phyloP scores from a whole-genome alignment of 371 early-diverging fungal species.

The Sanchytrium tribonematis region DNA sequence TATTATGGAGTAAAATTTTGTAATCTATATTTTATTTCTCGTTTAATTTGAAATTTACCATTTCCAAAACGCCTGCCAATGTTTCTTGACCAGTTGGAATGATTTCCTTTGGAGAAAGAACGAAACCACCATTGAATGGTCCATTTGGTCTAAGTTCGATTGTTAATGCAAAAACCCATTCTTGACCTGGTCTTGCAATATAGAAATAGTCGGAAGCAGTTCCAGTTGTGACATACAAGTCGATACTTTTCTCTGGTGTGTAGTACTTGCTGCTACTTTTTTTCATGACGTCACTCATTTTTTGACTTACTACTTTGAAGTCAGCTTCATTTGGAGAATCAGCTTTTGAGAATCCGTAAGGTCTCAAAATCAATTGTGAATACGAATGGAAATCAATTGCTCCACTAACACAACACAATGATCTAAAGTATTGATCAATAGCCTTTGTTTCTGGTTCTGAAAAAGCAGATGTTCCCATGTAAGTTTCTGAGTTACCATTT shows the following conservation, averaged over 20 bases:
- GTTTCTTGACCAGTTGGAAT: slow-evolving; percentile 21
- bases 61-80: neutral
- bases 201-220: slow-evolving; percentile 23
- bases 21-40: too few relatives aligned
- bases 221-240: slow-evolving; percentile 21
- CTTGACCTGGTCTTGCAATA: too few relatives aligned
- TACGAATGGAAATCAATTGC: slow-evolving; percentile 29
- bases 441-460: slow-evolving; percentile 28
- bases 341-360: slow-evolving; percentile 17
- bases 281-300: slow-evolving; percentile 11
- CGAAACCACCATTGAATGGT: slow-evolving; percentile 16
- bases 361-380: slow-evolving; percentile 17
- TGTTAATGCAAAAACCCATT: slow-evolving; percentile 19
- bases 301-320: slow-evolving; percentile 10
- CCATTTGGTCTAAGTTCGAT: slow-evolving; percentile 20
- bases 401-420: slow-evolving; percentile 18
- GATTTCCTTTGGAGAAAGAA: slow-evolving; percentile 20
- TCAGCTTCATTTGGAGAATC: slow-evolving; percentile 11
- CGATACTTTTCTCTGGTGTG: slow-evolving; percentile 12
- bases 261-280: slow-evolving; percentile 15
- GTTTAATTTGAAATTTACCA: too few relatives aligned
- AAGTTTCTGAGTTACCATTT: slow-evolving; percentile 18
- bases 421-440: slow-evolving; percentile 15
- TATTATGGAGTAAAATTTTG: too few relatives aligned
- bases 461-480: slow-evolving; percentile 21